Conservation (phyloP, 257 asterid genomes). For the Nicotiana paniculata region DNA sequence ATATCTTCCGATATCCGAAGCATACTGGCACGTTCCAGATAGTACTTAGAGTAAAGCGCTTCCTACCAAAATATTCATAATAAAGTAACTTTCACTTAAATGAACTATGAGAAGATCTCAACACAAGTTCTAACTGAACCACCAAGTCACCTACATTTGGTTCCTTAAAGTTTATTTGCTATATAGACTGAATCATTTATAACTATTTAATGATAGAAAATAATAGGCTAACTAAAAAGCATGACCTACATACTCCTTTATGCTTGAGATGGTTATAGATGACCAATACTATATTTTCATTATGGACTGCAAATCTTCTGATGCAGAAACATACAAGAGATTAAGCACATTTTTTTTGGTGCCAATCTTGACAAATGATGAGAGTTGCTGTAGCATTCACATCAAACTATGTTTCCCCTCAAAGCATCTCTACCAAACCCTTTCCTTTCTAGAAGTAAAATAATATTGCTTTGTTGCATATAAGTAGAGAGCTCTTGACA, state of each 20-base stretch:
- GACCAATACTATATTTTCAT: constrained; percentile 19
- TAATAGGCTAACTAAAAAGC: background rate
- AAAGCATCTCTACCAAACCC: constrained; percentile 44
- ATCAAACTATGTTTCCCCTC: constrained; percentile 34
- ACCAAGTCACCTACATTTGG: background rate
- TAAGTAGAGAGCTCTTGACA: constrained; percentile 27
- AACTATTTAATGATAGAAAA: background rate
- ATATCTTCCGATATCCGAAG: no score
- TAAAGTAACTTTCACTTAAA: background rate
- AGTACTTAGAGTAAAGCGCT: background rate
- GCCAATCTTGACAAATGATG: constrained; percentile 14
- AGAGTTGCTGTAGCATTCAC: constrained; percentile 29
- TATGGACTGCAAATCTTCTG: background rate
- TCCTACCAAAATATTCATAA: background rate
- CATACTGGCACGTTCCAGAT: background rate
- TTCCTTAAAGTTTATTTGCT: background rate
- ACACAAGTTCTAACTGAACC: background rate
- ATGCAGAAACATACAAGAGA: background rate
- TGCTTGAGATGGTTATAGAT: constrained; percentile 7
- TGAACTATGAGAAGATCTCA: background rate
- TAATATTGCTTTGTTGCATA: constrained; percentile 15
- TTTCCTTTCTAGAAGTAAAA: background rate
- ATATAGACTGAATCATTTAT: background rate
- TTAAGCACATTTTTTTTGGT: background rate
- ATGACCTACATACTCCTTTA: background rate